phyloP scores from a whole-genome alignment of 768 basidiomycete species.

The Leucogyrophana mollusca region DNA sequence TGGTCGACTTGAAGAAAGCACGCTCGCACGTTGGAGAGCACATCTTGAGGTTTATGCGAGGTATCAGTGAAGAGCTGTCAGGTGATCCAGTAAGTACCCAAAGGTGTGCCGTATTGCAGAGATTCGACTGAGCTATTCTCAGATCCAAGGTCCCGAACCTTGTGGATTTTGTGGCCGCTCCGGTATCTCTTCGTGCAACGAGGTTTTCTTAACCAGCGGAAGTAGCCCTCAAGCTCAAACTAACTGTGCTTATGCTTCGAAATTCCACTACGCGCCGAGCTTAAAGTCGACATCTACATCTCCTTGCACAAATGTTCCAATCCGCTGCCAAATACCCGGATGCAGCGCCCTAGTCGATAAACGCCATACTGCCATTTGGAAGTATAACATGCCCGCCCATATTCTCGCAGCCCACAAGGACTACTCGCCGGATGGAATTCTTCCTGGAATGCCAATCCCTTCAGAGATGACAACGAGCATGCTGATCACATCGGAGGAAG shows the following conservation, averaged over 20 bases:
- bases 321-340: neutral
- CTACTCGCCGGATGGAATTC: neutral
- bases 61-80: too few relatives aligned
- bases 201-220: too few relatives aligned
- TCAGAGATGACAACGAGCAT: neutral
- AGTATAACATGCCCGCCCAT: conserved; percentile 5
- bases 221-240: neutral
- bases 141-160: neutral
- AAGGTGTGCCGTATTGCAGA: too few relatives aligned
- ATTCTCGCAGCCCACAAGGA: neutral
- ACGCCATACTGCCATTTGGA: neutral
- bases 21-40: too few relatives aligned
- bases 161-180: conserved; percentile 3
- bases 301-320: conserved; percentile 1
- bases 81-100: too few relatives aligned
- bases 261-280: neutral
- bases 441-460: neutral
- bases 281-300: neutral
- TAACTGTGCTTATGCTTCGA: neutral
- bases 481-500: too few relatives aligned
- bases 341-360: neutral
- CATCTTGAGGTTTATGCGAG: too few relatives aligned
- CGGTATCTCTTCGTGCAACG: neutral
- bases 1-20: too few relatives aligned
- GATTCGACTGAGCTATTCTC: too few relatives aligned